Conservation (phyloP, 805 yeast genomes). For the Jamesozyma jinghongensis region DNA sequence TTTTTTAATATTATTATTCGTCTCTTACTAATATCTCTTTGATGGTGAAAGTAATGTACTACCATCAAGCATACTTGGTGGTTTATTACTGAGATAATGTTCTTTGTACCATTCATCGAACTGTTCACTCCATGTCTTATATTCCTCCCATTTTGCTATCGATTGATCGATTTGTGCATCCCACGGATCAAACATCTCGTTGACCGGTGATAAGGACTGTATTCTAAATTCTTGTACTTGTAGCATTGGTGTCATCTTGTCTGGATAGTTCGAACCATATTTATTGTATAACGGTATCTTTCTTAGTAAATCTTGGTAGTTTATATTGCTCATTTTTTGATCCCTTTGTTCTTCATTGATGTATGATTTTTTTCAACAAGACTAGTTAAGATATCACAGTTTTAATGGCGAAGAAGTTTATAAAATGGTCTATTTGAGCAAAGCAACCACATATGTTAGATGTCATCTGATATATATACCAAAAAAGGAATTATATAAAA, state of each 20-base stretch:
- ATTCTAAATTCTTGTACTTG: conserved; percentile 13
- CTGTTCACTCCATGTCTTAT: conserved; percentile 6
- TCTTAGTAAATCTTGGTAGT: conserved; percentile 11
- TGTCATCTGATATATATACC: no score
- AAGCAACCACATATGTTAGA: no score
- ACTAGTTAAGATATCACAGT: no score
- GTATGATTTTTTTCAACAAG: no score
- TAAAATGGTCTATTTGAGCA: no score
- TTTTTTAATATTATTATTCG: not conserved
- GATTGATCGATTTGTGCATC: conserved; percentile 15
- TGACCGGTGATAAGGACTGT: conserved; percentile 11
- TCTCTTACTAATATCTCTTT: not conserved
- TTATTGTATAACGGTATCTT: conserved; percentile 19
- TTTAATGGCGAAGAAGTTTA: no score
- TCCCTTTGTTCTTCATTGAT: no score
- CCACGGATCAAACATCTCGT: conserved; percentile 25
- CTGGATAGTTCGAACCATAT: conserved; percentile 18
- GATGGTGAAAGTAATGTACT: conserved; percentile 14
- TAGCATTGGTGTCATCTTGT: conserved; percentile 2
- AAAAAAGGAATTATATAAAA: no score
- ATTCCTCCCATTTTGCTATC: conserved; percentile 9
- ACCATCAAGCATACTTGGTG: conserved; percentile 22
- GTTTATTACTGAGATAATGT: conserved; percentile 20
- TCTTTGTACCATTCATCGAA: conserved; percentile 23
- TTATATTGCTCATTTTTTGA: conserved; percentile 4